Conservation (phyloP, 176 grass and related monocot genomes). For the Saccharum officinarum region DNA sequence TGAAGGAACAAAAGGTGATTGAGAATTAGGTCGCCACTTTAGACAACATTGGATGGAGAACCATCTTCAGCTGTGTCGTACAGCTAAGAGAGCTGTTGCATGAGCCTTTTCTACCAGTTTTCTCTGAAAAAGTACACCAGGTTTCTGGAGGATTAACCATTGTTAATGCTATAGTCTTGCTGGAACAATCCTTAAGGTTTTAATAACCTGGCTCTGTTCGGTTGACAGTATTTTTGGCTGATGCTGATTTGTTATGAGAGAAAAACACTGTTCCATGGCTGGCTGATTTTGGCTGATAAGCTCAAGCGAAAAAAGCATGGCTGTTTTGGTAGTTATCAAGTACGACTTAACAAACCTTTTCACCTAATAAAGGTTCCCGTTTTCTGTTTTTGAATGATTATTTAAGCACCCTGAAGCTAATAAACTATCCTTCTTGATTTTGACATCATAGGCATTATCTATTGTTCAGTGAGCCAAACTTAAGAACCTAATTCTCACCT, state of each 20-base stretch:
- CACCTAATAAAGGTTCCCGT: constrained; percentile 54
- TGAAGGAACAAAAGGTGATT: constrained; percentile 33
- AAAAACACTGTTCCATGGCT: no score
- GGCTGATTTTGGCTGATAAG: no score
- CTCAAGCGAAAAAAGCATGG: no score
- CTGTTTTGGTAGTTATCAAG: constrained; percentile 27
- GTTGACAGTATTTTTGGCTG: no score
- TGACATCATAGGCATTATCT: not conserved
- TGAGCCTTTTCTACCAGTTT: constrained; percentile 16
- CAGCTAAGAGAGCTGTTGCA: constrained; percentile 22
- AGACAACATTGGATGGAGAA: constrained; percentile 38
- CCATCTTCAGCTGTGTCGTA: constrained; percentile 28
- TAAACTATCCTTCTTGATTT: constrained; percentile 27
- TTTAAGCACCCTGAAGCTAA: constrained; percentile 35
- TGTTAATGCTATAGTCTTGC: constrained; percentile 19
- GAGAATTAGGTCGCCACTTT: constrained; percentile 30
- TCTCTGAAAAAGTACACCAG: constrained; percentile 21
- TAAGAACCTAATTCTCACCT: constrained; percentile 46
- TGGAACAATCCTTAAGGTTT: constrained; percentile 4
- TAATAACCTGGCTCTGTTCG: constrained; percentile 2
- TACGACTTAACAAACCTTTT: constrained; percentile 25
- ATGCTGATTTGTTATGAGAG: no score
- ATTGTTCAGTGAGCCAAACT: constrained; percentile 29
- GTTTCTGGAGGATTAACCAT: constrained; percentile 18
- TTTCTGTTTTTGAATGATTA: constrained; percentile 18